Evolutionary conservation across 345 rosid genomes (phyloP).

Genomic region (Arabis hirsuta): DNA sequence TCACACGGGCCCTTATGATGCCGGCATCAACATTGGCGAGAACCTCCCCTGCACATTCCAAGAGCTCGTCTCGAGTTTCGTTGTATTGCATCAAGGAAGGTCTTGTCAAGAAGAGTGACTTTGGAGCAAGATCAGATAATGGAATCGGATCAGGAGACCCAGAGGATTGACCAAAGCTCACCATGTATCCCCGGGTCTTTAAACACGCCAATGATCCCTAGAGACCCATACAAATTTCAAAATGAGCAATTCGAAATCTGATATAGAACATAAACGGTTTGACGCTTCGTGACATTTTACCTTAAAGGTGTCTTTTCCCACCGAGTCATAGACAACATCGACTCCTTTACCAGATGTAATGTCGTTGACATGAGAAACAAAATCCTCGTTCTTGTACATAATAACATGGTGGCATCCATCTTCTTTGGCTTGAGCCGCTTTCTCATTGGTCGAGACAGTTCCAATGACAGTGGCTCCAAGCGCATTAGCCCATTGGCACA

Average conservation of each 20-base stretch:
- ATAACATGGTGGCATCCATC: slow-evolving; percentile 93
- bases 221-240: background rate
- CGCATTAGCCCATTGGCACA: slow-evolving; percentile 93
- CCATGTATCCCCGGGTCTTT: slow-evolving; percentile 79
- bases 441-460: slow-evolving; percentile 81
- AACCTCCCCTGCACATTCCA: slow-evolving; percentile 74
- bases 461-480: slow-evolving; percentile 92
- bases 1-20: slow-evolving; percentile 60
- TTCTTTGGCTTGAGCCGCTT: slow-evolving; percentile 90
- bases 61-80: slow-evolving; percentile 69
- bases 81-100: slow-evolving; percentile 79
- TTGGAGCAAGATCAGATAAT: slow-evolving; percentile 69
- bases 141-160: slow-evolving; percentile 80
- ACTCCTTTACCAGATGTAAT: slow-evolving; percentile 86
- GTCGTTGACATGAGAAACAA: slow-evolving; percentile 72
- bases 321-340: slow-evolving; percentile 87
- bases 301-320: slow-evolving; percentile 89
- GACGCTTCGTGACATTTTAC: slow-evolving; percentile 42
- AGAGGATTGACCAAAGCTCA: slow-evolving; percentile 88
- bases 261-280: background rate
- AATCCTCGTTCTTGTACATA: slow-evolving; percentile 76
- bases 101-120: slow-evolving; percentile 81
- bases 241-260: background rate
- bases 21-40: slow-evolving; percentile 68
- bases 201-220: slow-evolving; percentile 89